Percentiles rank a stretch among this genome's conserved stretches.
phyloP scores from a whole-genome alignment of 2,329 filamentous ascomycete genomes.

The Fusarium sp. region DNA sequence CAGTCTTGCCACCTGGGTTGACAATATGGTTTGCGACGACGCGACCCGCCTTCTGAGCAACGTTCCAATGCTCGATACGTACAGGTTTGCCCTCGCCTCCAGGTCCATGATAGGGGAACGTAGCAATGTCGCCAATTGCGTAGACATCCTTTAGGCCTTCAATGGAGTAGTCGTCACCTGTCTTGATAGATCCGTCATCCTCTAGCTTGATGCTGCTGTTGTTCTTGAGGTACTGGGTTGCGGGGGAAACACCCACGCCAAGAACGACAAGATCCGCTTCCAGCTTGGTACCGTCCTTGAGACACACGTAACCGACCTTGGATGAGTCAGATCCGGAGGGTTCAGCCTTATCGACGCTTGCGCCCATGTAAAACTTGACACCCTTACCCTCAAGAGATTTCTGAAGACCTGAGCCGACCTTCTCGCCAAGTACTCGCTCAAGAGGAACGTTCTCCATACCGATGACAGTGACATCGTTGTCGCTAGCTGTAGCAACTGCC shows the following conservation, averaged over 20 bases:
- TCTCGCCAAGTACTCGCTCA: slow-evolving; percentile 84
- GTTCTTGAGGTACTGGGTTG: slow-evolving; percentile 83
- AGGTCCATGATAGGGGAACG: slow-evolving; percentile 92
- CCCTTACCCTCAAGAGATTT: slow-evolving; percentile 85
- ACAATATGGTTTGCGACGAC: slow-evolving; percentile 82
- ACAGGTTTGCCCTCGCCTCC: slow-evolving; percentile 79
- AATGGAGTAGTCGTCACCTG: slow-evolving; percentile 84
- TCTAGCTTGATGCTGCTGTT: slow-evolving; percentile 79
- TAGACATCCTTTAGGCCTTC: slow-evolving; percentile 84
- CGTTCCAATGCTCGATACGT: slow-evolving; percentile 98
- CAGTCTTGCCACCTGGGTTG: slow-evolving; percentile 69
- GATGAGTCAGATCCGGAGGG: slow-evolving; percentile 75
- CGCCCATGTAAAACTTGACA: slow-evolving; percentile 87
- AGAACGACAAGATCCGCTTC: slow-evolving; percentile 92
- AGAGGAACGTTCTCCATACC: slow-evolving; percentile 90
- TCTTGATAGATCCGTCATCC: slow-evolving; percentile 86
- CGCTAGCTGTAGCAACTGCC: slow-evolving; percentile 83
- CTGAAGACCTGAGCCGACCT: slow-evolving; percentile 85
- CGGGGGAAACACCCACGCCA: slow-evolving; percentile 88
- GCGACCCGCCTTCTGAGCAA: slow-evolving; percentile 92
- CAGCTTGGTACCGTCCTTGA: slow-evolving; percentile 88
- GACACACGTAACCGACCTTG: slow-evolving; percentile 81
- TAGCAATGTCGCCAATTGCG: slow-evolving; percentile 94
- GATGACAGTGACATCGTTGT: slow-evolving; percentile 86
- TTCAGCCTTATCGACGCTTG: slow-evolving; percentile 84